Conservation (phyloP, 768 basidiomycete species). For the Boletus huronensis region DNA sequence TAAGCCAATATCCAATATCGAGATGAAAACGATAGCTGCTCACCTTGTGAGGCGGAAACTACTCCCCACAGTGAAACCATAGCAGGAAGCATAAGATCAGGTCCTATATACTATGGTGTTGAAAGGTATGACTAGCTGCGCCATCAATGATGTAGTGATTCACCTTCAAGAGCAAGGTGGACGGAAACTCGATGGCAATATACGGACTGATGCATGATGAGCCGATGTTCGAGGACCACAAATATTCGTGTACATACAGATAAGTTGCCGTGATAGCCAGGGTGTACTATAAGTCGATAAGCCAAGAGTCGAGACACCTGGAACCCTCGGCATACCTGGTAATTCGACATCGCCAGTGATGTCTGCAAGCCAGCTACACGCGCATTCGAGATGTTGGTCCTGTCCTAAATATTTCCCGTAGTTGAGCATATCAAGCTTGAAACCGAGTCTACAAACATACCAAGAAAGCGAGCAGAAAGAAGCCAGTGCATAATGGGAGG, state of each 20-base stretch:
- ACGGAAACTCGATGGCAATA: constrained; percentile 55
- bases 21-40: neutral
- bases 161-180: constrained; percentile 55
- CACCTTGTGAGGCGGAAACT: constrained; percentile 57
- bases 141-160: neutral
- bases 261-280: constrained; percentile 31
- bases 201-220: constrained; percentile 36
- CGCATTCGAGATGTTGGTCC: constrained; percentile 54
- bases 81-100: constrained; percentile 55
- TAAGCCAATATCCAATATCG: neutral
- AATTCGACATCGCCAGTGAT: constrained; percentile 37
- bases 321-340: constrained; percentile 18
- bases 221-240: neutral
- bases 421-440: neutral
- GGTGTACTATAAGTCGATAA: constrained; percentile 29
- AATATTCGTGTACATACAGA: constrained; percentile 15
- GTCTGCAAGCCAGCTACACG: constrained; percentile 57
- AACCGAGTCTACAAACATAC: constrained; percentile 30
- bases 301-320: neutral
- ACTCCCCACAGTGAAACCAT: constrained; percentile 67
- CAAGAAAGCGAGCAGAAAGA: constrained; percentile 50
- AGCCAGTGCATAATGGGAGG: constrained; percentile 46
- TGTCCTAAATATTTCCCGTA: constrained; percentile 26
- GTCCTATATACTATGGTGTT: constrained; percentile 37
- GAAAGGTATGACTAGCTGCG: neutral